Conservation (phyloP, 768 basidiomycete species). For the Pisolithus marmoratus region DNA sequence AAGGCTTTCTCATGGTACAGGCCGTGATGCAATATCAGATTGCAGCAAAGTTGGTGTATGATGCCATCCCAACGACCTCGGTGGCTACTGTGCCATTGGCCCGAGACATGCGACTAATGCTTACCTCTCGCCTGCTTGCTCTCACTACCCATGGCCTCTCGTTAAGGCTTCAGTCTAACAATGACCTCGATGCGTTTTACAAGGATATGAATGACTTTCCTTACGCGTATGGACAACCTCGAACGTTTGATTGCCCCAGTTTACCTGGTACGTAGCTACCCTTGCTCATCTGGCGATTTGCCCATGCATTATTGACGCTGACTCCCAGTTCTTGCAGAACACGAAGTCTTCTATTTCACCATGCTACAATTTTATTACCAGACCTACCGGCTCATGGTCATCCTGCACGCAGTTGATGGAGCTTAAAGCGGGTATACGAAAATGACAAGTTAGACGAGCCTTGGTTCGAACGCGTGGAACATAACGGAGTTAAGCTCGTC, state of each 20-base stretch:
- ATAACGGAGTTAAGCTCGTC: constrained; percentile 30
- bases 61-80: constrained; percentile 25
- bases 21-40: constrained; percentile 34
- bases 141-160: constrained; percentile 27
- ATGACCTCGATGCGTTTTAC: constrained; percentile 29
- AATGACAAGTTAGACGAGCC: constrained; percentile 12
- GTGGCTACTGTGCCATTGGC: constrained; percentile 14
- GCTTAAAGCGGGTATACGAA: constrained; percentile 16
- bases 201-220: constrained; percentile 28
- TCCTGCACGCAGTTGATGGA: constrained; percentile 32
- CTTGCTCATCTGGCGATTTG: background rate
- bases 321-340: constrained; percentile 34
- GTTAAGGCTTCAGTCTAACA: constrained; percentile 22
- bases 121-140: constrained; percentile 32
- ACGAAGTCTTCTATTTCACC: constrained; percentile 38
- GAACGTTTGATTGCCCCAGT: constrained; percentile 32
- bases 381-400: constrained; percentile 33
- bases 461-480: constrained; percentile 30
- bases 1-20: constrained; percentile 40
- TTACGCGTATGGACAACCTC: constrained; percentile 31
- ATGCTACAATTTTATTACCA: constrained; percentile 38
- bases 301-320: constrained; percentile 16
- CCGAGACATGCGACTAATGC: constrained; percentile 34
- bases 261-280: constrained; percentile 28
- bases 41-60: constrained; percentile 25